Evolutionary conservation across 2,329 filamentous ascomycete species (phyloP).

Genomic region (Ophiostoma montium): DNA sequence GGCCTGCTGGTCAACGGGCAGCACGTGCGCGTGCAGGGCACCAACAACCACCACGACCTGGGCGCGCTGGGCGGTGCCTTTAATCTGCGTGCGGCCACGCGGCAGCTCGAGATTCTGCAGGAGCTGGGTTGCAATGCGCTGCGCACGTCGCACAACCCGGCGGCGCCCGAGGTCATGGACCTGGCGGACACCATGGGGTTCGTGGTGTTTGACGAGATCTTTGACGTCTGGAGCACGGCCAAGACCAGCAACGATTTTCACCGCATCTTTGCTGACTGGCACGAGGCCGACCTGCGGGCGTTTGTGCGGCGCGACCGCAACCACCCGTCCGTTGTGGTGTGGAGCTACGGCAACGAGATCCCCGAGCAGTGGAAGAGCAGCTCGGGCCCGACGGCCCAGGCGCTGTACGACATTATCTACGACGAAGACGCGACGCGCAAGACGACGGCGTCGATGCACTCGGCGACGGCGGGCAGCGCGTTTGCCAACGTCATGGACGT

Average conservation of each 20-base stretch:
- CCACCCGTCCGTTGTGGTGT: constrained; percentile 36
- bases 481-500: constrained; percentile 31
- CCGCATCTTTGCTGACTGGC: constrained; percentile 37
- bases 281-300: constrained; percentile 35
- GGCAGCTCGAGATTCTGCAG: constrained; percentile 33
- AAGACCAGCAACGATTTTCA: constrained; percentile 37
- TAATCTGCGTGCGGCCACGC: constrained; percentile 31
- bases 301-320: constrained; percentile 41
- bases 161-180: constrained; percentile 34
- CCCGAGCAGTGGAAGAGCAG: constrained; percentile 27
- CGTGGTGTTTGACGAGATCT: constrained; percentile 38
- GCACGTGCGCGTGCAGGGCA: constrained; percentile 29
- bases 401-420: constrained; percentile 27
- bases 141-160: constrained; percentile 39
- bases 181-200: constrained; percentile 35
- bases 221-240: constrained; percentile 33
- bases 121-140: constrained; percentile 37
- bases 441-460: constrained; percentile 32
- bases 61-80: constrained; percentile 36
- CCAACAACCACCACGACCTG: constrained; percentile 37
- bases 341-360: constrained; percentile 42
- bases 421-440: constrained; percentile 34
- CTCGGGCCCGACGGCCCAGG: constrained; percentile 20
- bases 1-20: constrained; percentile 34
- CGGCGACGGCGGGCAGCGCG: constrained; percentile 24